These are phyloP conservation scores for Epichloe scottii DNA, from an alignment of 2,329 filamentous ascomycete genomes.

Conservation along the genomic window DNA sequence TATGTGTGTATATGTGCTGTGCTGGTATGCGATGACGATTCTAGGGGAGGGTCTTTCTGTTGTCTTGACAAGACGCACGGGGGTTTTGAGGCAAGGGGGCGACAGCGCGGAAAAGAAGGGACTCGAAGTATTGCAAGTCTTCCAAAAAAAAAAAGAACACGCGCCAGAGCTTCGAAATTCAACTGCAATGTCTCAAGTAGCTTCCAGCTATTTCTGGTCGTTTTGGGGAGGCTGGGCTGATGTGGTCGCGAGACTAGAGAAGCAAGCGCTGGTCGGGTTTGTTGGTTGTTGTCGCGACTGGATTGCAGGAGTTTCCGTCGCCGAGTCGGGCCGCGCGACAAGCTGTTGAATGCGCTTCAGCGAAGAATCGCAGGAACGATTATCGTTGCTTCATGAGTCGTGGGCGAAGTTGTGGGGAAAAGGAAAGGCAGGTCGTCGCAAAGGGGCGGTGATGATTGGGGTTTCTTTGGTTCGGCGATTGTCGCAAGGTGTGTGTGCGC, in stretches of 20 bases:
- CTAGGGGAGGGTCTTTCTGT: not conserved
- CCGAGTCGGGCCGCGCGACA: conserved; percentile 4
- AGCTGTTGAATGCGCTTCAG: conserved; percentile 1
- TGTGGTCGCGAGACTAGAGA: not conserved
- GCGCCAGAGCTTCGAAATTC: not conserved
- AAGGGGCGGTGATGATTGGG: not conserved
- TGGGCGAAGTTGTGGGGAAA: not conserved
- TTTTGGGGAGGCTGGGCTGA: not conserved
- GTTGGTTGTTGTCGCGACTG: conserved; percentile 4
- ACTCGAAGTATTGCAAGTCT: not conserved
- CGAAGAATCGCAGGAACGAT: conserved; percentile 1
- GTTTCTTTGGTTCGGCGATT: not conserved
- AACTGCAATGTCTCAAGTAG: conserved; percentile 1
- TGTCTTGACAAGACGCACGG: conserved; percentile 4
- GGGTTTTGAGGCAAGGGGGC: conserved; percentile 7
- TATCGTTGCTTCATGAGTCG: not conserved
- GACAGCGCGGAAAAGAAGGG: not conserved
- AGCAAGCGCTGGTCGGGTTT: not conserved
- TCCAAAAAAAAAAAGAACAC: not conserved
- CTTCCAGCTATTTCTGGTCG: not conserved
- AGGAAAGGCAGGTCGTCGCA: not conserved
- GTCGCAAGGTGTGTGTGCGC: not conserved
- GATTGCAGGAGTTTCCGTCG: conserved; percentile 4
- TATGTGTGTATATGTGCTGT: conserved; percentile 10
- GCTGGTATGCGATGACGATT: conserved; percentile 10